Evolutionary conservation across 805 yeast species (phyloP).

Genomic region (Hanseniaspora singularis): DNA sequence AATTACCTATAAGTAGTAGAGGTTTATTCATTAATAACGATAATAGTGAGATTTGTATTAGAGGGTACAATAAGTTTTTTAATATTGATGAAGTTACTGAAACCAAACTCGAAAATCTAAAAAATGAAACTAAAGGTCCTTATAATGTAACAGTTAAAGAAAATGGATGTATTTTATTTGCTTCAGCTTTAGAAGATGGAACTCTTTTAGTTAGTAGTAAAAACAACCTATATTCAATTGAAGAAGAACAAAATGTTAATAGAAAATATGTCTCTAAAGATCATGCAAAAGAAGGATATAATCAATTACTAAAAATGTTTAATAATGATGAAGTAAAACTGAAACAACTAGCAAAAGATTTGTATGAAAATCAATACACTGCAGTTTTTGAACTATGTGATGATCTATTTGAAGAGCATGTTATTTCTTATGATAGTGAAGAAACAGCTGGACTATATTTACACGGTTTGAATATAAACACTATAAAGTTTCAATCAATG

Average conservation of each 20-base stretch:
- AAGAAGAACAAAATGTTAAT: conserved; percentile 32
- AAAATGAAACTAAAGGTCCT: conserved; percentile 53
- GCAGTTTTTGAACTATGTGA: conserved; percentile 92
- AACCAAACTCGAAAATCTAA: conserved; percentile 42
- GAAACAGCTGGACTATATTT: conserved; percentile 71
- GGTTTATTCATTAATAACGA: conserved; percentile 57
- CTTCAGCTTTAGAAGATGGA: conserved; percentile 67
- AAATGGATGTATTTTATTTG: conserved; percentile 83
- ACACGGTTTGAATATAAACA: conserved; percentile 75
- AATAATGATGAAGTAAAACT: conserved; percentile 30
- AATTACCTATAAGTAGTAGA: conserved; percentile 64
- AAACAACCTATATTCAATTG: conserved; percentile 66
- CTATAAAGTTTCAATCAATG: conserved; percentile 49
- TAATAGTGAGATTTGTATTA: conserved; percentile 41
- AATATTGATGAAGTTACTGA: conserved; percentile 52
- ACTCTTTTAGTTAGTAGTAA: conserved; percentile 79
- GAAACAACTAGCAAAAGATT: conserved; percentile 42
- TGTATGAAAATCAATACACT: conserved; percentile 48
- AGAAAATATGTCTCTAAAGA: conserved; percentile 6
- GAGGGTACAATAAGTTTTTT: conserved; percentile 95
- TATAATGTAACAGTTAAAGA: conserved; percentile 73
- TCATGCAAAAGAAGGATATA: conserved; percentile 67
- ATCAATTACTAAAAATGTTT: conserved; percentile 46
- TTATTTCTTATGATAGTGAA: conserved; percentile 49
- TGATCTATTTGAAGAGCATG: conserved; percentile 87